Base-by-base conservation (phyloP, 331 rosid genomes). In the Rosa hybrid region DNA sequence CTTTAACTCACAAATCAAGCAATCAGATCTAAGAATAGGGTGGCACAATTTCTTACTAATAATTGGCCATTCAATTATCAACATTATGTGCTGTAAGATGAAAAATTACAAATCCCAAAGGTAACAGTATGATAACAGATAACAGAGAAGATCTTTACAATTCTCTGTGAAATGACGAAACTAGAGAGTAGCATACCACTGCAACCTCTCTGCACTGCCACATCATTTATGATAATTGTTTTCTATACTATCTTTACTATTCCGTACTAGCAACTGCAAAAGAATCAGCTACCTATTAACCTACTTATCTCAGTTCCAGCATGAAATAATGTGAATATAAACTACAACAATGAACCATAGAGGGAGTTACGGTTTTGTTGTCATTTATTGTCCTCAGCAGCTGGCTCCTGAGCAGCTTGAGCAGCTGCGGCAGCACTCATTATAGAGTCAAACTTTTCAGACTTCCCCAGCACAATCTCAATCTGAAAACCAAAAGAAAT, bases 401-500 rank as follows among this genome's bases (percentile, higher is more conserved):
- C 76, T 20, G 84, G 75, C 77, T 81, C 89, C 7, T 77, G 57
- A 13, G 71, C 80, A n/a, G 56, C 50, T 23, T 78, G 54, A 17
- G 71, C 78, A 27, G 67, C 53, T 16, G 77, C 30, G 0, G 81
- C 67, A 12, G 78, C 83, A 23, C 81, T 71, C 86, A 86, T 82
- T 23, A 84, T 71, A 21, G 85, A 67, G 34, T 88, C 91, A 48
- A 86, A 86, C 44, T 86, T 86, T 72, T 88, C 89, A 6, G 91
- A 86, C 83, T 88, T 88, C 44, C 84, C 88, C 65, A 88, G 85
- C 80, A 88, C 85, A 75, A 88, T 88, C 84, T 88, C 91, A 76
- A 88, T 88, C 87, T 88, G 8, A 38, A 68, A 79, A 75, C 34
- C 62, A 20, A 1, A 25, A 4, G 8, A 80, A 11, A 7, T 38